phyloP scores from a whole-genome alignment of 2,329 filamentous ascomycete genomes.

The Cladosporium sp. region DNA sequence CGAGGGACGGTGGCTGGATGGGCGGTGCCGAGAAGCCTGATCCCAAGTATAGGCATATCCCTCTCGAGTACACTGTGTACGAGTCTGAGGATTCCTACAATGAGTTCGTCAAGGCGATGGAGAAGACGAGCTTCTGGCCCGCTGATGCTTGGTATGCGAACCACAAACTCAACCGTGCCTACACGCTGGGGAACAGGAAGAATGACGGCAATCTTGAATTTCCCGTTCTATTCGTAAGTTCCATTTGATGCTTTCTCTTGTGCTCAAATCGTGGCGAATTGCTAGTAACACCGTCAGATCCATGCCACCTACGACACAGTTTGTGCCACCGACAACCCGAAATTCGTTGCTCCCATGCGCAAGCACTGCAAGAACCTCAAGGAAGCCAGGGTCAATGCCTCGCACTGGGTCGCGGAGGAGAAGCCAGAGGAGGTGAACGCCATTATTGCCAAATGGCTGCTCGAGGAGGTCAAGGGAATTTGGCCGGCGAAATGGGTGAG shows the following conservation, averaged over 20 bases:
- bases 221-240: constrained; percentile 31
- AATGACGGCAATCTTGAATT: constrained; percentile 33
- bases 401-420: constrained; percentile 27
- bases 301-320: constrained; percentile 38
- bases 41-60: constrained; percentile 27
- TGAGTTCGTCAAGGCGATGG: constrained; percentile 32
- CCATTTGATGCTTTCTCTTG: too few relatives aligned
- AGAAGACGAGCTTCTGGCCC: constrained; percentile 38
- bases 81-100: constrained; percentile 29
- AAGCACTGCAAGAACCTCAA: constrained; percentile 7
- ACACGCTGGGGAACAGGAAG: constrained; percentile 35
- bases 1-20: constrained; percentile 31
- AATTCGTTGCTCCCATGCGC: constrained; percentile 19
- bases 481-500: constrained; percentile 22
- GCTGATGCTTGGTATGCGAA: constrained; percentile 42
- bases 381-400: constrained; percentile 18
- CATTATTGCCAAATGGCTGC: constrained; percentile 23
- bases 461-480: constrained; percentile 17
- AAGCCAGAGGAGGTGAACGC: constrained; percentile 24
- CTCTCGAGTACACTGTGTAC: constrained; percentile 23
- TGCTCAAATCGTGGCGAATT: too few relatives aligned
- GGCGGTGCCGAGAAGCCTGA: constrained; percentile 25
- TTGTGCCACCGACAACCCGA: constrained; percentile 33
- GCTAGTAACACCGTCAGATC: constrained; percentile 17
- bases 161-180: constrained; percentile 40